Conservation (phyloP, 192 early-diverging fungal genomes). For the Jimgerdemannia lactiflua region DNA sequence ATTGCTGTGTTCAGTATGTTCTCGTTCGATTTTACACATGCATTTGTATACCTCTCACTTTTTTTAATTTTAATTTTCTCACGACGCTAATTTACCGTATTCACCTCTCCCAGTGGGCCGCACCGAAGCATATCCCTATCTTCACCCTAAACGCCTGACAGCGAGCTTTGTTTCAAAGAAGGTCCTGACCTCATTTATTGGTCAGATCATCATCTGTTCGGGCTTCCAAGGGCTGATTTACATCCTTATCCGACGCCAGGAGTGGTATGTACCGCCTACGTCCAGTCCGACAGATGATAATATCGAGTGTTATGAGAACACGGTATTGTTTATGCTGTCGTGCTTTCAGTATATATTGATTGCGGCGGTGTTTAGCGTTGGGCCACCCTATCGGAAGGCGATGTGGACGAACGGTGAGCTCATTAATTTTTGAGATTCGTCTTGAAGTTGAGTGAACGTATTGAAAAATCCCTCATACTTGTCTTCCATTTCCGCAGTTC, state of each 20-base stretch:
- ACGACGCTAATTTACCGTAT: too few species aligned
- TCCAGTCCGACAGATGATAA: constrained; percentile 64
- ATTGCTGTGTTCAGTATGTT: constrained; percentile 71
- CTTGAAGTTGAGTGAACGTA: not conserved
- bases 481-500: constrained; percentile 45
- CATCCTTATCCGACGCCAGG: constrained; percentile 65
- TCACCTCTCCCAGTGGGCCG: too few species aligned
- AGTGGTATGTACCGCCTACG: constrained; percentile 64
- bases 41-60: too few species aligned
- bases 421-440: not conserved
- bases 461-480: too few species aligned
- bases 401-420: constrained; percentile 83
- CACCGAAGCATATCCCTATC: constrained; percentile 69
- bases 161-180: constrained; percentile 87
- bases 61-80: too few species aligned
- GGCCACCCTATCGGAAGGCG: constrained; percentile 89
- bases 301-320: constrained; percentile 86
- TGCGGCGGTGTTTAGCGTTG: constrained; percentile 92
- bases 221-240: constrained; percentile 78
- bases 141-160: constrained; percentile 82
- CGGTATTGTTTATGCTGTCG: constrained; percentile 84
- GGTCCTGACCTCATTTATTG: constrained; percentile 87
- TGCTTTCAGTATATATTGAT: constrained; percentile 93
- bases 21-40: too few species aligned
- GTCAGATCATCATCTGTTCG: constrained; percentile 83